phyloP scores from a whole-genome alignment of 495 filamentous ascomycete genomes.

The Neurospora africana region DNA sequence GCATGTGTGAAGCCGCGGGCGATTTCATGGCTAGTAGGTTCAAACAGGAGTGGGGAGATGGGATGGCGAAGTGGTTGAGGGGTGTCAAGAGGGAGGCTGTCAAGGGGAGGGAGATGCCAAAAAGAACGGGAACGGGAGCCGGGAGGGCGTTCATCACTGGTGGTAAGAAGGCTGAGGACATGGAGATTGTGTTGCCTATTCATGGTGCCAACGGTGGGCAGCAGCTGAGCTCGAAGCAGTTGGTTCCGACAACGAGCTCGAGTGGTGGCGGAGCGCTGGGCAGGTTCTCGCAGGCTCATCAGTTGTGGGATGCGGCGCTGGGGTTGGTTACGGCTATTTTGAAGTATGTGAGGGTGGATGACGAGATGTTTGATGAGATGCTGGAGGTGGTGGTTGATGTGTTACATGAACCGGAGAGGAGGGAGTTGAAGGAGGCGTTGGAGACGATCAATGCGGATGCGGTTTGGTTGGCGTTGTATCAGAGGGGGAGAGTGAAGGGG shows the following conservation, averaged over 20 bases:
- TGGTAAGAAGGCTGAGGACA: background rate
- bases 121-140: slow-evolving; percentile 20
- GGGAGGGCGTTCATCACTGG: slow-evolving; percentile 10
- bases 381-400: slow-evolving; percentile 46
- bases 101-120: slow-evolving; percentile 23
- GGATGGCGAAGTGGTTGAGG: slow-evolving; percentile 33
- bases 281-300: slow-evolving; percentile 40
- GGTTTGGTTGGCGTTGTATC: slow-evolving; percentile 54
- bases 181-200: slow-evolving; percentile 21
- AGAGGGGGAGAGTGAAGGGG: slow-evolving; percentile 24
- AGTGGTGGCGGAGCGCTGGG: slow-evolving; percentile 26
- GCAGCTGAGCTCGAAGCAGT: slow-evolving; percentile 14
- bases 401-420: slow-evolving; percentile 25
- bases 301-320: slow-evolving; percentile 50
- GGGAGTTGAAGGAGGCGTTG: slow-evolving; percentile 43
- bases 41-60: slow-evolving; percentile 54
- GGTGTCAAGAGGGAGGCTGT: slow-evolving; percentile 22
- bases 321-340: slow-evolving; percentile 43
- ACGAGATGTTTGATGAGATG: slow-evolving; percentile 59
- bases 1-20: slow-evolving; percentile 55
- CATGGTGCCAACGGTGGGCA: background rate
- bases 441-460: slow-evolving; percentile 56
- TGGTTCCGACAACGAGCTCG: slow-evolving; percentile 15
- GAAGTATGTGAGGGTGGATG: slow-evolving; percentile 45
- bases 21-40: slow-evolving; percentile 70